Evolutionary conservation across 1,284 basidiomycete genomes (phyloP).

Genomic region (Xerocomus tenax): DNA sequence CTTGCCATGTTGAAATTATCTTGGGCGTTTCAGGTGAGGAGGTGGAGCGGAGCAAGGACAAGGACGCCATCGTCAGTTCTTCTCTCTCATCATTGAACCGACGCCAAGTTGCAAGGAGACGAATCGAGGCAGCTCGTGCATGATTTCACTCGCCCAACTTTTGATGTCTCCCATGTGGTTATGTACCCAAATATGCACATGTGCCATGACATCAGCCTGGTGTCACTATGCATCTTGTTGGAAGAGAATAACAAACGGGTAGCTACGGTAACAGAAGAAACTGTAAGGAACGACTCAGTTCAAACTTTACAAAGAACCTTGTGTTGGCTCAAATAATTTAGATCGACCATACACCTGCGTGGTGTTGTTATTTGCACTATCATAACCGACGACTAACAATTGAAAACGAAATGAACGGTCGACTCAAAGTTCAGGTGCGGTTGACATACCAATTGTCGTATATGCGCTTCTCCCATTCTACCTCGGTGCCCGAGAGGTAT

Average conservation of each 20-base stretch:
- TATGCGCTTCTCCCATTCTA: conserved; percentile 29
- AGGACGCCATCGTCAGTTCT: conserved; percentile 44
- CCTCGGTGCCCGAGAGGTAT: conserved; percentile 26
- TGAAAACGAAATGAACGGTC: conserved; percentile 1
- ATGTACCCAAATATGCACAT: conserved; percentile 32
- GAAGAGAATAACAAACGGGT: conserved; percentile 10
- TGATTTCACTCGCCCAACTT: conserved; percentile 14
- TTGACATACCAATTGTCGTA: conserved; percentile 23
- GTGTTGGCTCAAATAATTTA: background rate
- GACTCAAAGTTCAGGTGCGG: background rate
- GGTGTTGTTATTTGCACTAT: background rate
- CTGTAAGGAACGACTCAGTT: conserved; percentile 8
- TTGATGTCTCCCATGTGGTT: conserved; percentile 13
- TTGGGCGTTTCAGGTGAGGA: conserved; percentile 70
- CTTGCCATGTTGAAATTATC: conserved; percentile 93
- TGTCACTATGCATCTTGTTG: background rate
- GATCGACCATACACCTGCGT: background rate
- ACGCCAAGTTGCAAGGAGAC: conserved; percentile 72
- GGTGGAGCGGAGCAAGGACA: conserved; percentile 86
- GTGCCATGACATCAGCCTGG: conserved; percentile 19
- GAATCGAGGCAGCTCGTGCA: conserved; percentile 68
- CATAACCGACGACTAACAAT: conserved; percentile 10
- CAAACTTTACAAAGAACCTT: background rate
- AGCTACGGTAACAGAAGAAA: background rate
- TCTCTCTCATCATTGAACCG: conserved; percentile 64